Percentiles rank a stretch among this genome's conserved stretches.
Conservation (phyloP, 2,329 filamentous ascomycete species). For the Alternaria tenuissima region DNA sequence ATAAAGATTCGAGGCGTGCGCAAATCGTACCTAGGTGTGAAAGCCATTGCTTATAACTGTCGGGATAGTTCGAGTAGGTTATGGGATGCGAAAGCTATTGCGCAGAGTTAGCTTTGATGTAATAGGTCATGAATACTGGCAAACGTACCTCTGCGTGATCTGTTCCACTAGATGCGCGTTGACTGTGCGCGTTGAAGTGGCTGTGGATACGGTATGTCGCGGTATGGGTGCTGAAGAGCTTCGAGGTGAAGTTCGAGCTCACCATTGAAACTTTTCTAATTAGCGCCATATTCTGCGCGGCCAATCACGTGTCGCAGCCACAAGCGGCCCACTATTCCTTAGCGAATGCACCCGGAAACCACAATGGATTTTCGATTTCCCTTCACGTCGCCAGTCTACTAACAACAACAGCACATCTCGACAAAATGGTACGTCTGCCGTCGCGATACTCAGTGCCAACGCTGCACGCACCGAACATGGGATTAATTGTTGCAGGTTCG, state of each 20-base stretch:
- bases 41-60: constrained; percentile 35
- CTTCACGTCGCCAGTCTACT: constrained; percentile 34
- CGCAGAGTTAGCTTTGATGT: constrained; percentile 11
- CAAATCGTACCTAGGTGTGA: constrained; percentile 40
- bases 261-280: constrained; percentile 15
- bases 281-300: constrained; percentile 12
- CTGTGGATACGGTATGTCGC: constrained; percentile 19
- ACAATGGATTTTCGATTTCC: constrained; percentile 30
- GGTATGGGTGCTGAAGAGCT: constrained; percentile 26
- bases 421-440: constrained; percentile 53
- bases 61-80: constrained; percentile 8
- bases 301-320: constrained; percentile 8
- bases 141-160: constrained; percentile 1
- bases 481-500: constrained; percentile 48
- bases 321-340: constrained; percentile 27
- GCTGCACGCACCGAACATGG: constrained; percentile 22
- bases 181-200: constrained; percentile 24
- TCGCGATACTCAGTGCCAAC: constrained; percentile 13
- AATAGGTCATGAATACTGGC: no score
- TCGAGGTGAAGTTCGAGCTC: constrained; percentile 28
- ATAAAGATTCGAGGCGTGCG: constrained; percentile 5
- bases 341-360: constrained; percentile 35
- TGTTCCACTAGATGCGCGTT: constrained; percentile 15
- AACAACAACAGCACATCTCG: constrained; percentile 49
- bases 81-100: constrained; percentile 25